Conservation (phyloP, 306 rosid species). For the Rubus parviflorus region DNA sequence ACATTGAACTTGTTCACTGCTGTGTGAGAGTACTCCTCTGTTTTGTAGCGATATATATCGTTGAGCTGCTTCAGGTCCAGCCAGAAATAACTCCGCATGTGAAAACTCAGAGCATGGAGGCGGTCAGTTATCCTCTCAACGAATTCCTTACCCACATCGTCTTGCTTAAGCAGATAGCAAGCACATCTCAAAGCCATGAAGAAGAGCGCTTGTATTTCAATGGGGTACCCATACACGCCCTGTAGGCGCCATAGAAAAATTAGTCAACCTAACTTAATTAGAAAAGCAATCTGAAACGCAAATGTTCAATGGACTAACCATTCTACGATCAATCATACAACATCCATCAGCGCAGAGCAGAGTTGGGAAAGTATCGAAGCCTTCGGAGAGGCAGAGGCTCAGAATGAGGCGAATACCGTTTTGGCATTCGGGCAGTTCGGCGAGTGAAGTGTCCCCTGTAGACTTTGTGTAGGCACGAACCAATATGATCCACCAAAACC, state of each 20-base stretch:
- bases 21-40: constrained; percentile 46
- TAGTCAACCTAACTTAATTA: not conserved
- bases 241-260: not conserved
- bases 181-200: constrained; percentile 41
- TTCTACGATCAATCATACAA: constrained; percentile 40
- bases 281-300: not conserved
- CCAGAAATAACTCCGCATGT: constrained; percentile 40
- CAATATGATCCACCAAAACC: constrained; percentile 42
- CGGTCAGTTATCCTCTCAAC: constrained; percentile 28
- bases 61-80: constrained; percentile 40
- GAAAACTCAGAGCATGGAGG: constrained; percentile 36
- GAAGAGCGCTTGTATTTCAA: constrained; percentile 41
- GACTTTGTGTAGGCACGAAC: constrained; percentile 45
- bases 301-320: constrained; percentile 19
- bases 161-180: constrained; percentile 31
- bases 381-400: constrained; percentile 34
- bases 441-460: constrained; percentile 34
- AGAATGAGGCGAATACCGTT: constrained; percentile 39
- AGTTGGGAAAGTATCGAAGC: constrained; percentile 42
- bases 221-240: constrained; percentile 42
- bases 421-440: constrained; percentile 41
- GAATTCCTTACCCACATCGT: constrained; percentile 31
- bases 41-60: constrained; percentile 41
- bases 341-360: constrained; percentile 41
- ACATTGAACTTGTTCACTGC: constrained; percentile 47